These are phyloP conservation scores for Talaromyces trachyspermus DNA, from an alignment of 495 filamentous ascomycete genomes.

Conservation along the genomic window DNA sequence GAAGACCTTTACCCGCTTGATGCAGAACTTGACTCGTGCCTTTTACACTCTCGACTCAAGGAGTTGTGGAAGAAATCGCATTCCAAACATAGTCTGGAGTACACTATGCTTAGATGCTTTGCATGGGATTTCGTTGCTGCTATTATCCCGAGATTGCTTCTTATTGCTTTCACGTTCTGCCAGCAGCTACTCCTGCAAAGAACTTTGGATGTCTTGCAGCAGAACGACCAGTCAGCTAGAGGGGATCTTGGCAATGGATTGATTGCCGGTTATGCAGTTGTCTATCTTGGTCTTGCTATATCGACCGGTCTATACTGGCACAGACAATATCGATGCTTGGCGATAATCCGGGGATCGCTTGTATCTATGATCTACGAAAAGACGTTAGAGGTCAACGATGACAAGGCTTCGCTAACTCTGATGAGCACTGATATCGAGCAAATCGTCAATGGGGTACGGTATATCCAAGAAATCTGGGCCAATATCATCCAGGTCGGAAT, in stretches of 20 bases:
- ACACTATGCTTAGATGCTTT: no score
- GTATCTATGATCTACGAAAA: conserved; percentile 1
- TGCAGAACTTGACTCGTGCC: neutral
- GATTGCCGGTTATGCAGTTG: conserved; percentile 41
- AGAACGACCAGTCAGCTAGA: conserved; percentile 24
- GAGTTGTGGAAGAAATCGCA: neutral
- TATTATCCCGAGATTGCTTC: no score
- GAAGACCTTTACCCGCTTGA: conserved; percentile 26
- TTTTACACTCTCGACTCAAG: neutral
- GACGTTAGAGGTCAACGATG: conserved; percentile 23
- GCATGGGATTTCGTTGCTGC: no score
- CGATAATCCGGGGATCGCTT: conserved; percentile 12
- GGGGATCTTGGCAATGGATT: conserved; percentile 44
- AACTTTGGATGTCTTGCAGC: conserved; percentile 37
- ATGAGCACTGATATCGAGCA: conserved; percentile 50
- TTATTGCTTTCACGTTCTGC: conserved; percentile 53
- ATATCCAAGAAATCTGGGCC: conserved; percentile 43
- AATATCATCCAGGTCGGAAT: conserved; percentile 42
- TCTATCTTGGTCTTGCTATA: conserved; percentile 44
- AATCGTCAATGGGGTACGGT: conserved; percentile 24
- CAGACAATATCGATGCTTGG: neutral
- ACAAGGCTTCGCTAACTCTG: conserved; percentile 44
- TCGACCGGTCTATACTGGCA: conserved; percentile 42
- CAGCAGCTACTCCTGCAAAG: conserved; percentile 57
- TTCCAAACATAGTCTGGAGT: conserved; percentile 34